Evolutionary conservation across 768 basidiomycete genomes (phyloP).

Genomic region (Auricularia sp.): DNA sequence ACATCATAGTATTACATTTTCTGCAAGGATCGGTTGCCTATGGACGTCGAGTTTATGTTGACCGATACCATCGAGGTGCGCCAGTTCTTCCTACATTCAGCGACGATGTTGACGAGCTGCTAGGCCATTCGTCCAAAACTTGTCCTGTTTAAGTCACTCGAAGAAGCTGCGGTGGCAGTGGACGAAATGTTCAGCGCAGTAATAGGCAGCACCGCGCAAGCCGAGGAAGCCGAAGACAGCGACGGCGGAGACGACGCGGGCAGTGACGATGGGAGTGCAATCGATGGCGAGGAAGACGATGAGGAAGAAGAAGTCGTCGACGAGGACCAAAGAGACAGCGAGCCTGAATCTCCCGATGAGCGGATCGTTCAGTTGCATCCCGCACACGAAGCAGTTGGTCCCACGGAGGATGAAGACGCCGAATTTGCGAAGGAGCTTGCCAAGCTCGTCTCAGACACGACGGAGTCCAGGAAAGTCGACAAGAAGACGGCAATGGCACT

Average conservation of each 20-base stretch:
- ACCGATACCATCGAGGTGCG: conserved; percentile 85
- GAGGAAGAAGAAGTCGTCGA: conserved; percentile 36
- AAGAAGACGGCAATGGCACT: conserved; percentile 77
- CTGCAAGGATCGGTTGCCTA: conserved; percentile 84
- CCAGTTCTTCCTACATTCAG: not conserved
- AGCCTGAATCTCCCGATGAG: conserved; percentile 1
- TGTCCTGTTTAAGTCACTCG: conserved; percentile 56
- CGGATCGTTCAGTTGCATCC: conserved; percentile 20
- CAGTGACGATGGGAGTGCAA: conserved; percentile 21
- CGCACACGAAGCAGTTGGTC: conserved; percentile 63
- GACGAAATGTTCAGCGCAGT: conserved; percentile 78
- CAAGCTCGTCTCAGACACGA: conserved; percentile 85
- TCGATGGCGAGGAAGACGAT: conserved; percentile 54
- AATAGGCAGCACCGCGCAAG: conserved; percentile 53
- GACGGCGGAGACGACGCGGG: conserved; percentile 27
- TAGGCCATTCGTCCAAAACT: conserved; percentile 85
- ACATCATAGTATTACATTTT: conserved; percentile 57
- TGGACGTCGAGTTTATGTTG: conserved; percentile 98
- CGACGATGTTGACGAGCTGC: conserved; percentile 3
- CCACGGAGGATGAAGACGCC: conserved; percentile 79
- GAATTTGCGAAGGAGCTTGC: conserved; percentile 95
- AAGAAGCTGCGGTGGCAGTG: conserved; percentile 78
- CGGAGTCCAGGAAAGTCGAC: conserved; percentile 79
- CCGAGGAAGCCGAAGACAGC: conserved; percentile 16
- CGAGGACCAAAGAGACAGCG: conserved; percentile 3